These are phyloP conservation scores for Proliferodiscus dingleyae DNA, from an alignment of 2,329 filamentous ascomycete genomes.

Conservation along the genomic window DNA sequence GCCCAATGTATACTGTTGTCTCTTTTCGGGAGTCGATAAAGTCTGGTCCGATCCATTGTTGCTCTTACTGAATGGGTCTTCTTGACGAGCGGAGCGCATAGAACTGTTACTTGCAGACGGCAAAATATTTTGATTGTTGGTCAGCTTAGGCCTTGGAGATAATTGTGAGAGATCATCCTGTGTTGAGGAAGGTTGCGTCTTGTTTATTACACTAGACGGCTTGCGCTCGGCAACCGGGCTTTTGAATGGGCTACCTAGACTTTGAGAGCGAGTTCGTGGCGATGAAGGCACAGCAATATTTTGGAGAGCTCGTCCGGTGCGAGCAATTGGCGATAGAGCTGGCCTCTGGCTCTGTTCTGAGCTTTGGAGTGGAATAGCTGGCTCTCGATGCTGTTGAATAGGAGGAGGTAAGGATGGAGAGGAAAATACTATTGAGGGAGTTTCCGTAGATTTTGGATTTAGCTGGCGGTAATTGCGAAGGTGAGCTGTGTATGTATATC, in stretches of 20 bases:
- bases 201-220: conserved; percentile 19
- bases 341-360: conserved; percentile 15
- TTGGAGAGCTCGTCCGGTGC: conserved; percentile 31
- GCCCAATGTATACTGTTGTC: conserved; percentile 21
- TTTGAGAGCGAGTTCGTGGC: conserved; percentile 28
- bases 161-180: conserved; percentile 16
- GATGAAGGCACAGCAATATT: conserved; percentile 29
- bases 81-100: conserved; percentile 13
- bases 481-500: conserved; percentile 28
- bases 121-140: conserved; percentile 13
- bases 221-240: conserved; percentile 26
- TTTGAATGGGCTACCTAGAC: conserved; percentile 32
- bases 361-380: conserved; percentile 9
- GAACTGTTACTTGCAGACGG: conserved; percentile 11
- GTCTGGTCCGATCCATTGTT: conserved; percentile 3
- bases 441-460: conserved; percentile 23
- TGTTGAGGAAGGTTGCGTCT: conserved; percentile 11
- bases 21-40: conserved; percentile 22
- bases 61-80: conserved; percentile 24
- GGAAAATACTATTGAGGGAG: conserved; percentile 31
- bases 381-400: conserved; percentile 16
- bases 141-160: conserved; percentile 21
- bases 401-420: conserved; percentile 31
- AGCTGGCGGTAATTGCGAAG: conserved; percentile 24
- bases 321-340: conserved; percentile 26